phyloP scores from a whole-genome alignment of 129 eudicot genomes.

The Centrapalus pauciflorus region DNA sequence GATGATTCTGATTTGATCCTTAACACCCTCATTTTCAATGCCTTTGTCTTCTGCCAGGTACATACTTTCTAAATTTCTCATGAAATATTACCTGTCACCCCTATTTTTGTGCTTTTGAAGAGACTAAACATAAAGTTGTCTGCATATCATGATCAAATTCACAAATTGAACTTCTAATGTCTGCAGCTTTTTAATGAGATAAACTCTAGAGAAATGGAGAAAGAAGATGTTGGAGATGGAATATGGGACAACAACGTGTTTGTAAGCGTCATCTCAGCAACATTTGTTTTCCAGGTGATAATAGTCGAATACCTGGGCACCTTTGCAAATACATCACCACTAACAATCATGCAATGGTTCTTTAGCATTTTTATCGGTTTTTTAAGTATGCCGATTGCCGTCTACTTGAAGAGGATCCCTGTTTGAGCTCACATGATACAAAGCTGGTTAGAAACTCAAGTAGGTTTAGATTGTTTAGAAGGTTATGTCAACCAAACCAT shows the following conservation, averaged over 20 bases:
- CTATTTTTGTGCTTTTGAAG: background rate
- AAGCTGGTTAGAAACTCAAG: conserved; percentile 20
- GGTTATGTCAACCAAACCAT: conserved; percentile 8
- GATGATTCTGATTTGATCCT: conserved; percentile 54
- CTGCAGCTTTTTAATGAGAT: conserved; percentile 93
- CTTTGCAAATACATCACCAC: conserved; percentile 88
- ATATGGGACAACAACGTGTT: conserved; percentile 81
- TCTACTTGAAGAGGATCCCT: conserved; percentile 47
- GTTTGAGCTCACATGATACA: conserved; percentile 29
- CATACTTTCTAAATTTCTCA: background rate
- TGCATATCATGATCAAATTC: background rate
- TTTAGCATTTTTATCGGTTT: conserved; percentile 60
- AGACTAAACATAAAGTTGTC: background rate
- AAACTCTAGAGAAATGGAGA: conserved; percentile 90
- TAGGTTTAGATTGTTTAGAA: conserved; percentile 19
- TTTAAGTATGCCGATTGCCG: conserved; percentile 96
- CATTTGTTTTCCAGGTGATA: conserved; percentile 74
- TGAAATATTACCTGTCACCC: too few relatives aligned
- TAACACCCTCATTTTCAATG: conserved; percentile 87
- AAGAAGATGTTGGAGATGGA: conserved; percentile 67
- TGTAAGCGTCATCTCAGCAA: conserved; percentile 57
- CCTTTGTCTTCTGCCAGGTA: conserved; percentile 99
- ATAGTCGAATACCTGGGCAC: conserved; percentile 81
- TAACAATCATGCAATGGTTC: conserved; percentile 67
- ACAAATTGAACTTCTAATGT: background rate